Conservation (phyloP, 805 yeast species). For the Teunomyces panamensis region DNA sequence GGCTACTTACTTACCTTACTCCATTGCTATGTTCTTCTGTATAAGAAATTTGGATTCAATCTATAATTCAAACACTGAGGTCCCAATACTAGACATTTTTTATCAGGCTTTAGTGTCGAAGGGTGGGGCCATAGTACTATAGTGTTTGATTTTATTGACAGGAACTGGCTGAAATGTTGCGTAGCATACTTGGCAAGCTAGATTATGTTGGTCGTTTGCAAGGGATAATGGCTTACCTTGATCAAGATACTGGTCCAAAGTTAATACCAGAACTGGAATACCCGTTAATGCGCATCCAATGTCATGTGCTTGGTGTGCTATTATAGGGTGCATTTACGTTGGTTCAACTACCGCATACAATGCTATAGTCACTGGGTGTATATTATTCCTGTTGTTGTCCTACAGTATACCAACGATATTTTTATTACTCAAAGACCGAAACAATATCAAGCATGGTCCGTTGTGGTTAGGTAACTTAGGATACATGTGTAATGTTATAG, state of each 20-base stretch:
- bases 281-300: constrained; percentile 62
- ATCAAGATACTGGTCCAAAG: constrained; percentile 48
- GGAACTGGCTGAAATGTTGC: constrained; percentile 60
- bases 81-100: constrained; percentile 62
- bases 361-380: constrained; percentile 60
- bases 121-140: constrained; percentile 55
- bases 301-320: constrained; percentile 50
- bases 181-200: constrained; percentile 67
- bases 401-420: constrained; percentile 55
- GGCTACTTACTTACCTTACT: constrained; percentile 58
- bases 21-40: constrained; percentile 57
- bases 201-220: constrained; percentile 66
- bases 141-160: constrained; percentile 47
- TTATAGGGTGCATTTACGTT: constrained; percentile 60
- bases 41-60: constrained; percentile 52
- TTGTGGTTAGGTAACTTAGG: constrained; percentile 65
- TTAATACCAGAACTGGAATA: constrained; percentile 46
- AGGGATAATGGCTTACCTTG: constrained; percentile 63
- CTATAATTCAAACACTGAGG: constrained; percentile 49
- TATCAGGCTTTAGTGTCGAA: constrained; percentile 53
- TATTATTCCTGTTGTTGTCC: constrained; percentile 55
- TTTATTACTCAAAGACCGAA: constrained; percentile 47
- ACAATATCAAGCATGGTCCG: constrained; percentile 57
- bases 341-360: constrained; percentile 68
- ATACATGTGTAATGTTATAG: constrained; percentile 45